Base-by-base conservation (phyloP, 192 early-diverging fungal species). In the Coemansia sp. region DNA sequence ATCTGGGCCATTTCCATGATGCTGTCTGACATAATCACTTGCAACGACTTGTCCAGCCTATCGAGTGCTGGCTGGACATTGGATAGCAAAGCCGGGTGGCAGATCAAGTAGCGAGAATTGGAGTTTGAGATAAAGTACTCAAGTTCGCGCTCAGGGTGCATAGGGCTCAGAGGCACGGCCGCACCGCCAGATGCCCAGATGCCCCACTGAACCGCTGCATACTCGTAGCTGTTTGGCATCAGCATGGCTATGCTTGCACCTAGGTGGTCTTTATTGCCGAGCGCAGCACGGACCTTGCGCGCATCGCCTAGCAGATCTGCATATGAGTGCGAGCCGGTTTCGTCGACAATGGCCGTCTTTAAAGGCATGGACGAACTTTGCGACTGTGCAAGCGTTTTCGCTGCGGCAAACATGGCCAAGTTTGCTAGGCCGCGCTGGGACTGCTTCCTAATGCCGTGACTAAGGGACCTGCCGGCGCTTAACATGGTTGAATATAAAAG, bases 101-200 rank as follows among this genome's bases (percentile, higher is more conserved):
- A 86, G 34, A 96, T 41, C 37, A 94, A 68, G 11, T 72, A 74
- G n/a, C 74, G 77, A 7, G 90, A 62, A 50, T 89, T 75, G 11
- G 93, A 87, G 63, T 95, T 89, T 19, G 75, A 71, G 41, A 96
- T 67, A 36, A 86, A 89, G 73, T 94, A 94, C 60, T 88, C 80
- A 27, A 94, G 82, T 77, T 96, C 94, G 38, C 88, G 71, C 42
- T 83, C 71, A 14, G 92, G 93, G 76, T 96, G 93, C 42, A 86
- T 84, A 9, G 75, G 74, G 41, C 77, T 81, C 48, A 96, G 75
- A 25, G 94, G 94, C 31, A 96, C 93, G 4, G 89, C 90, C 6
- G 93, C 85, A n/a, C 89, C 92, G 25, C 91, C 91, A 5, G 88
- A 85, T 5, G 87, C 88, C 92, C 92, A 96, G 63, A 90, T 82